Base-by-base conservation (phyloP, 2,329 filamentous ascomycete genomes). In the Nemania serpens region DNA sequence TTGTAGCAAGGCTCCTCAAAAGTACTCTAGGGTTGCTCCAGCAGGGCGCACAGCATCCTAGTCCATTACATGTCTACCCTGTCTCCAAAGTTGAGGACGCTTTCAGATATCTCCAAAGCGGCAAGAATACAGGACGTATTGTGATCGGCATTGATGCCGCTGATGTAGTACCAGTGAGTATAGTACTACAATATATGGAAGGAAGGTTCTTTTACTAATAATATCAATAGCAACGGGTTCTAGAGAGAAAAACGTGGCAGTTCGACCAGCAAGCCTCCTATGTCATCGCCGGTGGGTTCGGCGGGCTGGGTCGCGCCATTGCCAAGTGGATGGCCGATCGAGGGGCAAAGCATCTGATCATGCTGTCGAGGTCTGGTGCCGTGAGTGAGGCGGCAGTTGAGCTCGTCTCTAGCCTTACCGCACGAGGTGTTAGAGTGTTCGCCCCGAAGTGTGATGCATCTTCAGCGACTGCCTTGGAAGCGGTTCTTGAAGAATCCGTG, bases 221-320 rank as follows among this genome's bases (percentile, higher is more conserved):
- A 18, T 41, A 10, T 2, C 2, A 43, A 17, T 42, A 71, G 68
- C 60, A 70, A 68, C 62, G 60, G 6, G 47, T 70, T 33, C 37
- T 65, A 6, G 61, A 68, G 39, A 51, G 58, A 3, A 59, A 59
- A 6, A 17, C 59, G 1, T 73, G 71, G 71, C 61, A 22, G 4
- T 72, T 72, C 39, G 64, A 71, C 13, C 59, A 57, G 5, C 62
- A 70, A 34, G 68, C 70, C 7, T 65, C 69, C 0, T 74, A 72
- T 45, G 34, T 73, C 6, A 61, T 74, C 22, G 68, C 66, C 0
- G 71, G 72, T 7, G 73, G 71, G 1, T 68, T 67, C 2, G 73
- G 71, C 3, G 72, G 71, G 43, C 48, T 75, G 1, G 71, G 69
- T 34, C 64, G 71, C 9, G 66, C 67, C 3, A 69, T 71, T 20